phyloP scores from a whole-genome alignment of 306 rosid species.

The Hippophae rhamnoides region DNA sequence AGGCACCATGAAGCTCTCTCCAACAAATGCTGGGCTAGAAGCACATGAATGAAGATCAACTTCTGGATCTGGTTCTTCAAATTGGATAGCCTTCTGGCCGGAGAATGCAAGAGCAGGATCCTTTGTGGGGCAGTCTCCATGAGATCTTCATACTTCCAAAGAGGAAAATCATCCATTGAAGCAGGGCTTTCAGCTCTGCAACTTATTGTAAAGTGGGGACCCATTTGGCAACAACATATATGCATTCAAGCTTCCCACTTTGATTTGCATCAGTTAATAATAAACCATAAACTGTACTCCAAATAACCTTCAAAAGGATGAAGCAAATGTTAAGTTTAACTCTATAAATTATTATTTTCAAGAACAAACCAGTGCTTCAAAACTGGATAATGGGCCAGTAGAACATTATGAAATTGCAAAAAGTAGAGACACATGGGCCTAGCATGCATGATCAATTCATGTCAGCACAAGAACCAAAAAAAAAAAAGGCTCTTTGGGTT shows the following conservation, averaged over 20 bases:
- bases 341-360: not conserved
- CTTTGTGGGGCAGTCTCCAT: slow-evolving; percentile 59
- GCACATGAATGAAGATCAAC: slow-evolving; percentile 73
- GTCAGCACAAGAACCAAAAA: too few relatives aligned
- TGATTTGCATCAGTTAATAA: slow-evolving; percentile 43
- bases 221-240: slow-evolving; percentile 73
- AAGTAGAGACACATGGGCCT: not conserved
- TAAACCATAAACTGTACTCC: slow-evolving; percentile 2
- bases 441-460: too few relatives aligned
- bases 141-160: slow-evolving; percentile 67
- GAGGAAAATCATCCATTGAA: slow-evolving; percentile 76
- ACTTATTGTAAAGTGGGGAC: slow-evolving; percentile 72
- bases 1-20: slow-evolving; percentile 75
- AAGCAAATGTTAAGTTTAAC: not conserved
- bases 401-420: slow-evolving; percentile 1
- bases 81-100: slow-evolving; percentile 79
- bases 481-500: too few relatives aligned
- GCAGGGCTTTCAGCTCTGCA: slow-evolving; percentile 97
- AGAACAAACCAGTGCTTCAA: slow-evolving; percentile 4
- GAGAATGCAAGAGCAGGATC: slow-evolving; percentile 75
- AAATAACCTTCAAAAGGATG: too few relatives aligned
- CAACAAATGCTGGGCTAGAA: slow-evolving; percentile 77
- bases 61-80: slow-evolving; percentile 76
- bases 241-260: slow-evolving; percentile 94
- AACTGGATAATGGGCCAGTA: not conserved